Base-by-base conservation (phyloP, 1,139 yeast genomes). In the Blastobotrys persicus region DNA sequence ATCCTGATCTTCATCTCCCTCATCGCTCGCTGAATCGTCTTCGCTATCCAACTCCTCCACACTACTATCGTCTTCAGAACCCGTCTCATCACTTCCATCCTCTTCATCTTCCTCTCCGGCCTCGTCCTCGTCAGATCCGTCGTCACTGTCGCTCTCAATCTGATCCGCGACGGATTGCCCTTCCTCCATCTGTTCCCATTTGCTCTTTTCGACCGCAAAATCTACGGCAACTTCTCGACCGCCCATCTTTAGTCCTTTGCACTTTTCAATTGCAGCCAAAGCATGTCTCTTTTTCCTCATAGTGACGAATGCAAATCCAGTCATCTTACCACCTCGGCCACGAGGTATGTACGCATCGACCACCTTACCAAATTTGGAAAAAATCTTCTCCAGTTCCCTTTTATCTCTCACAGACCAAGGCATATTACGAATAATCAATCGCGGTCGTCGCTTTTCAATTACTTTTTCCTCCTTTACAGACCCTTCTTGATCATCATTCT, bases 331-430 rank as follows among this genome's bases (percentile, higher is more conserved):
- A 47, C 89, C 95, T 47, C 79, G 78, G 63, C 87, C 88, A 62
- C 88, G 80, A 35, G 98, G 98, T 58, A 92, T 88, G 59, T 83
- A 81, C 0, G 94, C 96, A 65, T 91, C 96, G 43, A 80, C 81
- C 26, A 92, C 96, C 42, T 87, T 85, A 46, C 98, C 99, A 64
- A 73, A 92, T 63, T 81, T 83, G 52, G 77, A 72, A 62, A 92
- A 94, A 9, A 83, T 64, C 59, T 83, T 83, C 64, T 79, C 82
- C 62, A 92, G 74, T 48, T 78, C 80, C 9, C 79, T 80, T 3
- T 95, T 85, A 54, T 85, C 83, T 66, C 92, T 81, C 45, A 94
- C 83, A 7, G 96, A 85, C 98, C 98, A 92, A 17, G 98, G 98
- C 67, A 92, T 78, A 66, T 92, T 92, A 65, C 98, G 79, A 44